These are phyloP conservation scores for Chlamydomonas incerta DNA, from an alignment of 139 green algal genomes.

Conservation along the genomic window DNA sequence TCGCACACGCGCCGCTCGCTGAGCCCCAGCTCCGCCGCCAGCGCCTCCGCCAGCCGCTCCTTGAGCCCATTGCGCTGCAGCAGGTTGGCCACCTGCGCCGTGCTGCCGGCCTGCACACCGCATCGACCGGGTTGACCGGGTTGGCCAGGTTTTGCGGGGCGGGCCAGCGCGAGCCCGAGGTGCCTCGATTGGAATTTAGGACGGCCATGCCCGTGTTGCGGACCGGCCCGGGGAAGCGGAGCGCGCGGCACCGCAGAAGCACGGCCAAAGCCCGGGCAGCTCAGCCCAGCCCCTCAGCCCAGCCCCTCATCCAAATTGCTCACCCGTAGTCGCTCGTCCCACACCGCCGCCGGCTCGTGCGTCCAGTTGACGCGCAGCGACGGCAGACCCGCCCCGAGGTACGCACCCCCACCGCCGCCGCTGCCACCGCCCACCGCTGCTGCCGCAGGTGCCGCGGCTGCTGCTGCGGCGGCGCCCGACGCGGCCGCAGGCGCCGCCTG, in stretches of 20 bases:
- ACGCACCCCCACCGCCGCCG: not conserved
- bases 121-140: too few species aligned
- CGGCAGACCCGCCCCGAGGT: conserved; percentile 1
- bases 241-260: too few species aligned
- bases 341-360: conserved; percentile 57
- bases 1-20: conserved; percentile 43
- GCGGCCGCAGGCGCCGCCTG: conserved; percentile 1
- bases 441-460: not conserved
- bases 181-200: too few species aligned
- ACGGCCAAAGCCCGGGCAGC: too few species aligned
- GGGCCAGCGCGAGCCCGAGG: too few species aligned
- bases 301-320: too few species aligned
- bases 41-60: conserved; percentile 78
- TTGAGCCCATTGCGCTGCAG: conserved; percentile 72
- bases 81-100: conserved; percentile 53
- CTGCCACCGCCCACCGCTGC: not conserved
- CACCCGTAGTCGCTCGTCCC: conserved; percentile 64
- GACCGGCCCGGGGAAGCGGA: too few species aligned
- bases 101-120: conserved; percentile 45
- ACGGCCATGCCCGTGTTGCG: too few species aligned
- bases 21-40: conserved; percentile 71
- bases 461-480: not conserved
- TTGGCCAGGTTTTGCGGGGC: too few species aligned
- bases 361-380: conserved; percentile 77
- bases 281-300: too few species aligned